Evolutionary conservation across 371 early-diverging fungal species (phyloP), one percentile per base, ranked within the genome.

Genomic region (Dichotomocladium elegans): DNA sequence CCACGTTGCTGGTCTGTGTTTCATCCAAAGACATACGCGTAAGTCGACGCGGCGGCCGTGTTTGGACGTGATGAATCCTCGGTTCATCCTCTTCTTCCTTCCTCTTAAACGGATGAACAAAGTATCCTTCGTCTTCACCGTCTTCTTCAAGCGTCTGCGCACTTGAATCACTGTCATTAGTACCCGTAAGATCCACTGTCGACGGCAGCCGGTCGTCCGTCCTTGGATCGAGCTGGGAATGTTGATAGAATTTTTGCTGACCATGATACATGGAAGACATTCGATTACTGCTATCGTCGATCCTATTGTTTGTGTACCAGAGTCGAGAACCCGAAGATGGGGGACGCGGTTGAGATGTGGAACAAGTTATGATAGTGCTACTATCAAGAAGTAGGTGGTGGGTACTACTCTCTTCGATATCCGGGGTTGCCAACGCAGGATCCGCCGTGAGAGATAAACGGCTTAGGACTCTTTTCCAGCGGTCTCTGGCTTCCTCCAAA

Each of bases 51-150:
- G 35, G 9, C 31, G 49, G 49, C 22, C 12, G 8, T 10, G 34
- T 10, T 10, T 8, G 14, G 8, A 15, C 3, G 10, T 21, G 9
- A 17, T 48, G 35, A 24, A 34, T n/a, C 3, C 35, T 27, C 26
- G 19, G 19, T 19, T 22, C 25, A n/a, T 10, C n/a, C 37, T 35
- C n/a, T 34, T 6, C 22, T 10, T 22, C 49, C 22, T 48, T 35
- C 1, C 27, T n/a, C 6, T 17, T 26, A 14, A 62, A 62, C 37
- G 62, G 62, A 19, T 57, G 57, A 22, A 35, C 46, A 49, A 62
- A 62, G 40, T 53, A 62, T 34, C 37, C 57, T 3, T 41, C 22
- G 14, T 24, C 24, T 7, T 24, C 21, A 40, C 52, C 35, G 1
- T 46, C 28, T 6, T 24, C 22, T 4, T 34, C 35, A 3, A 22